Conservation (phyloP, 345 rosid genomes). For the Iberis pinnata region DNA sequence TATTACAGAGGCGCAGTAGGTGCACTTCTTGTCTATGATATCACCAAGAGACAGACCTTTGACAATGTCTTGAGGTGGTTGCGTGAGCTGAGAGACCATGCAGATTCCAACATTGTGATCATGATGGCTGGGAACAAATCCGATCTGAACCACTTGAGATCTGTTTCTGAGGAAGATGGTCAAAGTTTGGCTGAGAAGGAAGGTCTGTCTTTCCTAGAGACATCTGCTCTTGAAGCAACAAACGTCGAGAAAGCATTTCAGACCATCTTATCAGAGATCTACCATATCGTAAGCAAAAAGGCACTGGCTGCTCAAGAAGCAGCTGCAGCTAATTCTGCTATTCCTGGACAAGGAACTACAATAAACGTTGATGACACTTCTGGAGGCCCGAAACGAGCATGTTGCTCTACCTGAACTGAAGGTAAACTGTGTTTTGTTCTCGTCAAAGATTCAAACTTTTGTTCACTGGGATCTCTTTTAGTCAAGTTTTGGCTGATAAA, state of each 20-base stretch:
- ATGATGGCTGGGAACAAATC: slow-evolving; percentile 80
- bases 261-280: neutral
- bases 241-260: neutral
- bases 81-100: slow-evolving; percentile 66
- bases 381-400: slow-evolving; percentile 40
- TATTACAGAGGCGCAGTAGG: slow-evolving; percentile 75
- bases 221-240: neutral
- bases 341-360: slow-evolving; percentile 58
- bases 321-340: neutral
- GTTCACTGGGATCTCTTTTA: slow-evolving; percentile 9
- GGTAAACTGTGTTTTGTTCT: slow-evolving; percentile 1
- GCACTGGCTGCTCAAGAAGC: neutral
- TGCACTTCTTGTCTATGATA: slow-evolving; percentile 71
- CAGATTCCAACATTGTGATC: slow-evolving; percentile 71
- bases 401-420: slow-evolving; percentile 48
- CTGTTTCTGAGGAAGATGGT: neutral
- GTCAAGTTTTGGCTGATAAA: slow-evolving; percentile 36
- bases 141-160: slow-evolving; percentile 52
- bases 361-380: slow-evolving; percentile 52
- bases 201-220: neutral
- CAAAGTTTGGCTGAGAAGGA: neutral
- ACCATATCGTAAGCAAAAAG: neutral
- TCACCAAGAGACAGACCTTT: slow-evolving; percentile 73
- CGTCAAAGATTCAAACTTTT: slow-evolving; percentile 21
- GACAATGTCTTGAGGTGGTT: slow-evolving; percentile 65